These are phyloP conservation scores for Entonaema liquescens DNA, from an alignment of 495 filamentous ascomycete species.

Conservation along the genomic window DNA sequence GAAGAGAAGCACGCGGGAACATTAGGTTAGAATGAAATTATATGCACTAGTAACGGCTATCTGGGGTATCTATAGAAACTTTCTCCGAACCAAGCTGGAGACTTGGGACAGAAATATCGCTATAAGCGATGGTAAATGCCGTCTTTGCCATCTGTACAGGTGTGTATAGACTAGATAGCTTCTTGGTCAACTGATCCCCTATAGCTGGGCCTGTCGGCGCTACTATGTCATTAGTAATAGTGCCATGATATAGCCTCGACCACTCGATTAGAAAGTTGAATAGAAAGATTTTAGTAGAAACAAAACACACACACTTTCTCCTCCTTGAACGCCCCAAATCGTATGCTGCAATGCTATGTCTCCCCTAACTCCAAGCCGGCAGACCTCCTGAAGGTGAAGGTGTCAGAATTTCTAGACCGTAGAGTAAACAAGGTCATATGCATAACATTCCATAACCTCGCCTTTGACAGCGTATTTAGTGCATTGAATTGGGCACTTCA, in stretches of 20 bases:
- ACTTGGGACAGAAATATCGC: not conserved
- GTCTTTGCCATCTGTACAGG: not conserved
- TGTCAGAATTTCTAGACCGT: not conserved
- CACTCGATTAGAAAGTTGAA: not conserved
- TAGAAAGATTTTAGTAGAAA: not conserved
- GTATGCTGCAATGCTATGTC: not conserved
- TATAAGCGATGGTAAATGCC: not conserved
- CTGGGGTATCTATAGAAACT: not conserved
- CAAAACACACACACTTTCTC: not conserved
- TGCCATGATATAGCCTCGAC: not conserved
- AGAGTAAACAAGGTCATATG: not conserved
- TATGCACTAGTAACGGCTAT: not conserved
- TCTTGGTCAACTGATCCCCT: not conserved
- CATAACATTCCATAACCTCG: not conserved
- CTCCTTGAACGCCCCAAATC: not conserved
- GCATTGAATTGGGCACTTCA: not conserved
- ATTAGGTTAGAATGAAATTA: not conserved
- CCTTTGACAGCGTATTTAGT: not conserved
- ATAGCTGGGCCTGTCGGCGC: not conserved
- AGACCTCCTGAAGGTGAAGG: not conserved
- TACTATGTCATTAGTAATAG: not conserved
- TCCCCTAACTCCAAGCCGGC: not conserved
- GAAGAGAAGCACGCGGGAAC: not conserved
- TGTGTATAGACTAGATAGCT: not conserved
- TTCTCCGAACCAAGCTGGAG: not conserved